Evolutionary conservation across 225 moss, liverwort and hornwort species (phyloP).

Genomic region (Polytrichum formosum): DNA sequence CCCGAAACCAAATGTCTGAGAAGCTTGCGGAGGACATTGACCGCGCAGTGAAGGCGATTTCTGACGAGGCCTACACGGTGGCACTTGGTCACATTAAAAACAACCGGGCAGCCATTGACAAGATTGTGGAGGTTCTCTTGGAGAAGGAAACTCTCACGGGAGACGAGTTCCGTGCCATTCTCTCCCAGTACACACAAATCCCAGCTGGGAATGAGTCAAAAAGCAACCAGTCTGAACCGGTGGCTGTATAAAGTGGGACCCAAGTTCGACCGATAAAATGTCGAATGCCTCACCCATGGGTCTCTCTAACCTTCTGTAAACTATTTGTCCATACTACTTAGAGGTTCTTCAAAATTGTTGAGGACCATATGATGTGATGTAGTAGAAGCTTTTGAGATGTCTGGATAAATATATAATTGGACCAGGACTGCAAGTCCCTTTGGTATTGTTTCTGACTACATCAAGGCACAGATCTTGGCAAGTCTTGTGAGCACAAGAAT

Average conservation of each 20-base stretch:
- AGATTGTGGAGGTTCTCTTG: slow-evolving; percentile 53
- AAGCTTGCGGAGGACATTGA: slow-evolving; percentile 69
- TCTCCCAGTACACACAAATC: slow-evolving; percentile 55
- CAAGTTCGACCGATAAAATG: too few species aligned
- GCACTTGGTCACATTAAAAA: slow-evolving; percentile 44
- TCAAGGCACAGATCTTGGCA: too few species aligned
- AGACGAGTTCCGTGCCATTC: slow-evolving; percentile 49
- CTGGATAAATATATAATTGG: too few species aligned
- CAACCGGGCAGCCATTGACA: slow-evolving; percentile 53
- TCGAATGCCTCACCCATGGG: too few species aligned
- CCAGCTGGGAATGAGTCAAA: slow-evolving; percentile 36
- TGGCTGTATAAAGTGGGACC: slow-evolving; percentile 23
- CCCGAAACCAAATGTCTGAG: slow-evolving; percentile 65
- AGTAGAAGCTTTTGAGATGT: too few species aligned
- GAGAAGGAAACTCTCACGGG: slow-evolving; percentile 59
- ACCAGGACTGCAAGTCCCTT: background rate
- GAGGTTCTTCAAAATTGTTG: too few species aligned
- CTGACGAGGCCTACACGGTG: slow-evolving; percentile 46
- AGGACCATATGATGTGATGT: too few species aligned
- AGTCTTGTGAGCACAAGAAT: too few species aligned
- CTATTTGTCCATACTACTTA: too few species aligned
- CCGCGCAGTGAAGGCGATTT: slow-evolving; percentile 51
- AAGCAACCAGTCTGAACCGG: slow-evolving; percentile 23
- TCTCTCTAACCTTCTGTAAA: too few species aligned
- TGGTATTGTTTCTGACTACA: too few species aligned